phyloP scores from a whole-genome alignment of 495 filamentous ascomycete species.

The Xylaria flabelliformis region DNA sequence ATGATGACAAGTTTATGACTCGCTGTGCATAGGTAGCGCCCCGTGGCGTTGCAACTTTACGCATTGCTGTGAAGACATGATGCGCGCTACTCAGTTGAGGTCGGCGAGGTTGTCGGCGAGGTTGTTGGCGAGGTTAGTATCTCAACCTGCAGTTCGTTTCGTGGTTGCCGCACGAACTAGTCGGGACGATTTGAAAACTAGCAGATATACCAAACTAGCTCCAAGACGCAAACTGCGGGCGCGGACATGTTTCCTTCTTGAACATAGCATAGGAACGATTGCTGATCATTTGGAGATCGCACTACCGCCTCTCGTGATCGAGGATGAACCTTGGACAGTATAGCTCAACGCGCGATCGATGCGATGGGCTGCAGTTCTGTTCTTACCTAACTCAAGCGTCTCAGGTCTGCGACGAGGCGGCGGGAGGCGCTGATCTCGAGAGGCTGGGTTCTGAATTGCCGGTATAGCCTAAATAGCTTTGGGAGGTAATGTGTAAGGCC shows the following conservation, averaged over 20 bases:
- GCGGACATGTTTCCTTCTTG: constrained; percentile 1
- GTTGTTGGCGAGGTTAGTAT: background rate
- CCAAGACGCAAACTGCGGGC: background rate
- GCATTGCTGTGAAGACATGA: background rate
- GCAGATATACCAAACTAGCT: background rate
- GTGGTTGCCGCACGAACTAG: background rate
- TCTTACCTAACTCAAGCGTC: background rate
- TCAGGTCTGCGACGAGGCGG: background rate
- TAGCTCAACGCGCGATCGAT: background rate
- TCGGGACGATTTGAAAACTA: background rate
- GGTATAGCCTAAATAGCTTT: background rate
- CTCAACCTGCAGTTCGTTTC: background rate
- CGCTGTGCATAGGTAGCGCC: background rate
- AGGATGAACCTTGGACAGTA: constrained; percentile 9
- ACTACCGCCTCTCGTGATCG: background rate
- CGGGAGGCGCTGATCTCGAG: background rate
- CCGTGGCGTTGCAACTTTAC: background rate
- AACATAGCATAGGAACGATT: constrained; percentile 2
- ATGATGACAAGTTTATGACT: background rate
- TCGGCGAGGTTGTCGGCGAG: background rate
- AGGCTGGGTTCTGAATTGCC: background rate
- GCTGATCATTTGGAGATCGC: background rate
- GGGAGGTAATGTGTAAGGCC: background rate
- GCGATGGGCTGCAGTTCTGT: background rate
- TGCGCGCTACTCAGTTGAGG: background rate